Evolutionary conservation across 1,284 basidiomycete genomes (phyloP), one percentile per base, ranked within the genome.

Genomic region (Ustilago loliicola): DNA sequence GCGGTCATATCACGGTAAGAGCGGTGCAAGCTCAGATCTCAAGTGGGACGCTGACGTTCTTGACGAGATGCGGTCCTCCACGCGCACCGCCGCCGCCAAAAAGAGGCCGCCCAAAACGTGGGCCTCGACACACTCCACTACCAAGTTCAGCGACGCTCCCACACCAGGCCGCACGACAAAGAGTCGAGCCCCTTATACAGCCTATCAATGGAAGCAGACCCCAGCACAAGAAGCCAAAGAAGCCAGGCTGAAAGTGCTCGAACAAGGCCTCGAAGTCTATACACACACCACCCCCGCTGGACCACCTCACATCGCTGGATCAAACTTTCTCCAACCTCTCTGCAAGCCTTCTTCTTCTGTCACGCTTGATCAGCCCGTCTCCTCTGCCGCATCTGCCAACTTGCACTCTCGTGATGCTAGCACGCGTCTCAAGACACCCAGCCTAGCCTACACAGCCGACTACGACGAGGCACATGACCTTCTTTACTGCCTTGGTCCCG

Each of bases 401-500:
- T 27, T 13, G 25, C 13, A 40, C 5, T n/a, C 57, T 3, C 13
- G 32, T 21, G 34, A 13, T 34, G 5, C n/a, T 13, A 19, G 30
- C 1, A 25, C 32, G 3, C 54, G 73, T 27, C 55, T 77, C 15
- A 58, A 53, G 11, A 23, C 56, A 13, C 80, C 80, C 2, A 36
- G 45, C 23, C 6, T 82, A 3, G 69, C 70, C 6, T 82, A 82
- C 40, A 67, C 77, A 3, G 54, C 60, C 19, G 48, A 65, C 47
- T 52, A 23, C 21, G 71, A 70, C 25, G 63, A 80, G 36, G 79
- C 79, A 13, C 21, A 55, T 21, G 65, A 72, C 25, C 55, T 67
- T 4, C 61, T 82, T 27, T 56, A 65, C 30, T 64, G 64, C 15
- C 61, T 68, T 7, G 57, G 77, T 17, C 54, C 69, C 1, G 63